A percentile compares a stretch with the other conserved stretches of the same genome.
Conservation (phyloP, 2,329 filamentous ascomycete genomes). For the Cladosporium sp. region DNA sequence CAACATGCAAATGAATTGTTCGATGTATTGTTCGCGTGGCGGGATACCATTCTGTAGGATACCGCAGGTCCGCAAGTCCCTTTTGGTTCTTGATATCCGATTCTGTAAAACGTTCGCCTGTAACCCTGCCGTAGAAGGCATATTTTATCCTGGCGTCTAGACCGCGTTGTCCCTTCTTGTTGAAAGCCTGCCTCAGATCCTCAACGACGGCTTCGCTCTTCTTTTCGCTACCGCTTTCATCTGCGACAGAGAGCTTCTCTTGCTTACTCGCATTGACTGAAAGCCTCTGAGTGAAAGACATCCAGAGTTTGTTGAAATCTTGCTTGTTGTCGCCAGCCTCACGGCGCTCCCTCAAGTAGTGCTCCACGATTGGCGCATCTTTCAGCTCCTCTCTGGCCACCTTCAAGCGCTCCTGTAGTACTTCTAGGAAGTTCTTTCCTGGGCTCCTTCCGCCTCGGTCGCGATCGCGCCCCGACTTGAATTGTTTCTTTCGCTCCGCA, state of each 20-base stretch:
- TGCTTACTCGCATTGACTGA: neutral
- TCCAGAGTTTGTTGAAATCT: conserved; percentile 26
- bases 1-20: conserved; percentile 86
- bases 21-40: conserved; percentile 74
- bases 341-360: conserved; percentile 24
- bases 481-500: neutral
- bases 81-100: conserved; percentile 57
- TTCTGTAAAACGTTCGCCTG: conserved; percentile 54
- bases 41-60: conserved; percentile 88
- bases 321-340: conserved; percentile 14
- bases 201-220: neutral
- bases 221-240: neutral
- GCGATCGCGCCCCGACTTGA: neutral
- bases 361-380: conserved; percentile 28
- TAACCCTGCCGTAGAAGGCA: conserved; percentile 63
- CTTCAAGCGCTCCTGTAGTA: conserved; percentile 21
- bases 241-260: neutral
- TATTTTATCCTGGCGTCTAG: conserved; percentile 51
- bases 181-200: conserved; percentile 12
- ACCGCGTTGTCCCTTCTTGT: conserved; percentile 19
- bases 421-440: conserved; percentile 17
- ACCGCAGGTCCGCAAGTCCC: conserved; percentile 75
- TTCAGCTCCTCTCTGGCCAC: conserved; percentile 27
- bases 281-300: conserved; percentile 16
- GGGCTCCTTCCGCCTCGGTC: neutral